phyloP scores from a whole-genome alignment of 208 protist genomes.

The Acanthamoeba quina region DNA sequence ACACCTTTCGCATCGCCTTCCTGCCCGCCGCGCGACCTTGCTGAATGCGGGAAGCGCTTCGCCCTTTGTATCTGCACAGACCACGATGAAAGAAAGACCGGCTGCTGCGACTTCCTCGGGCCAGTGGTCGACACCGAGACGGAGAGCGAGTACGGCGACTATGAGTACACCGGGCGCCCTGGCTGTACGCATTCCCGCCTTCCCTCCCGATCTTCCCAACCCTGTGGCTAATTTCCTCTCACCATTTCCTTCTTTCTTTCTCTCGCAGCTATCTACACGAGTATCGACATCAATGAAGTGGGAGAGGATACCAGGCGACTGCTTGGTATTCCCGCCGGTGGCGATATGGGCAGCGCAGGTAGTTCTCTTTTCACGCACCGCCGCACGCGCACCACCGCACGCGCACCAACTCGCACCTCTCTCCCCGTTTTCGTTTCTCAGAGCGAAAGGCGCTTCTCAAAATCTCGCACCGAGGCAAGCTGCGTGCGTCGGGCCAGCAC shows the following conservation, averaged over 20 bases:
- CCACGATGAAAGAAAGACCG: neutral
- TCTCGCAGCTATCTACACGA: conserved; percentile 45
- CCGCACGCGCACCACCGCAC: neutral
- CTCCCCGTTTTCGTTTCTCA: neutral
- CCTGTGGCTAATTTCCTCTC: neutral
- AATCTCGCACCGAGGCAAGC: conserved; percentile 32
- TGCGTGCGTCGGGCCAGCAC: neutral
- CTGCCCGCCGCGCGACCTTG: too few relatives aligned
- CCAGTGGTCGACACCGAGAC: conserved; percentile 12
- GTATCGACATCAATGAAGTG: conserved; percentile 56
- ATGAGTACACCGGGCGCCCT: conserved; percentile 21
- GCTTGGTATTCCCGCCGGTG: conserved; percentile 23
- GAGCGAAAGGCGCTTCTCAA: conserved; percentile 51
- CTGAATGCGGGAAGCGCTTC: neutral
- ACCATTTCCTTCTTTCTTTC: neutral
- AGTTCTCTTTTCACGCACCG: neutral
- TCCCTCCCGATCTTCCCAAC: neutral
- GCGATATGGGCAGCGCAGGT: conserved; percentile 15
- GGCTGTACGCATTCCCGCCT: neutral
- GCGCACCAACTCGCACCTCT: neutral
- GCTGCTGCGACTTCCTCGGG: neutral
- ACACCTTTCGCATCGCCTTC: neutral
- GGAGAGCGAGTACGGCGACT: conserved; percentile 11
- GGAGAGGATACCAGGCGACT: conserved; percentile 39
- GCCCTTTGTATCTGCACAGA: neutral